Percentiles rank a stretch among this genome's conserved stretches.
Evolutionary conservation across 768 basidiomycete genomes (phyloP).

Genomic region (Rhodotorula taiwanensis): DNA sequence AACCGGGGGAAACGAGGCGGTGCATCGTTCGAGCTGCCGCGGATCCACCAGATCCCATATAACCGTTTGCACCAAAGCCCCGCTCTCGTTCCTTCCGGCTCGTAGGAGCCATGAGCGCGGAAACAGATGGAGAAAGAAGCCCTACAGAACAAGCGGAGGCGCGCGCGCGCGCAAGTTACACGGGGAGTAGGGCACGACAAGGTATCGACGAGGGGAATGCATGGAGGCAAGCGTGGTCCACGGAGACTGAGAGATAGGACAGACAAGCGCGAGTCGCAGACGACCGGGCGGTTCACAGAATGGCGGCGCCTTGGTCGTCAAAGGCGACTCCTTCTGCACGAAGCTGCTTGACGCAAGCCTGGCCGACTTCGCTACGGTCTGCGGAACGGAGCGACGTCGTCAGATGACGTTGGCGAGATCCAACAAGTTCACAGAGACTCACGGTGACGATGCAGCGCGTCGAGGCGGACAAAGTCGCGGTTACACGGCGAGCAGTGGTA

Average conservation of each 20-base stretch:
- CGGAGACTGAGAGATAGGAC: background rate
- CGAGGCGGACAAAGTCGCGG: constrained; percentile 89
- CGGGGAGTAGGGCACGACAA: no score
- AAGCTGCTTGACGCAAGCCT: constrained; percentile 32
- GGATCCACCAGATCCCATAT: no score
- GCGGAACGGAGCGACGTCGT: background rate
- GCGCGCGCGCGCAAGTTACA: no score
- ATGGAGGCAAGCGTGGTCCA: no score
- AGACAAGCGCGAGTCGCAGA: background rate
- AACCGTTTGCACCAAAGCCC: no score
- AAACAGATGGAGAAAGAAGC: no score
- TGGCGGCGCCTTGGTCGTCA: constrained; percentile 24
- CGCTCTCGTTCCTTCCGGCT: no score
- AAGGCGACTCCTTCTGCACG: constrained; percentile 15
- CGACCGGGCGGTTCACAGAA: background rate
- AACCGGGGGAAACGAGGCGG: no score
- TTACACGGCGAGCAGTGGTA: constrained; percentile 79
- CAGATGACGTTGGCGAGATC: background rate
- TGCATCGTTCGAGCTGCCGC: no score
- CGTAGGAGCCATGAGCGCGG: no score
- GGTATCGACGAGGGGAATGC: no score
- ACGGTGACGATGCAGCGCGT: constrained; percentile 89
- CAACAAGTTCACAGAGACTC: constrained; percentile 46
- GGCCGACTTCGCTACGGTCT: constrained; percentile 37
- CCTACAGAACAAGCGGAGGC: no score